A percentile compares a stretch with the other conserved stretches of the same genome.
phyloP scores from a whole-genome alignment of 1,139 yeast genomes.

The Blastobotrys capitulatus region DNA sequence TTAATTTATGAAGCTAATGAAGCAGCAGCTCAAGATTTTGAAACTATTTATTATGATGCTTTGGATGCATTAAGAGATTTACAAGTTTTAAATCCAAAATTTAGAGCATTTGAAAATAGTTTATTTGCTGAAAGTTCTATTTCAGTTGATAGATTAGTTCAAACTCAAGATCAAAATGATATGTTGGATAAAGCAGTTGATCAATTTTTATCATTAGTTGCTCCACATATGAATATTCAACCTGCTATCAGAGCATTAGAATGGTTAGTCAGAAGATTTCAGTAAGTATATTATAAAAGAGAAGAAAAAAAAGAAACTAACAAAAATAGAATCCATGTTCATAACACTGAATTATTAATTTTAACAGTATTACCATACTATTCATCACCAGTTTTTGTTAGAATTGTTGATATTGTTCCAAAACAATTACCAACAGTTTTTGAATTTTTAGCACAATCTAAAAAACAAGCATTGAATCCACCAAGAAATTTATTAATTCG shows the following conservation, averaged over 20 bases:
- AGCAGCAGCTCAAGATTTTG: constrained; percentile 93
- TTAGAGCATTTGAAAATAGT: constrained; percentile 60
- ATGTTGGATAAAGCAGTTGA: constrained; percentile 68
- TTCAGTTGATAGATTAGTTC: constrained; percentile 72
- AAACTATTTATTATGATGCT: constrained; percentile 66
- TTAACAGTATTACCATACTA: constrained; percentile 75
- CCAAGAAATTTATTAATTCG: constrained; percentile 66
- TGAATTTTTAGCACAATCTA: constrained; percentile 62
- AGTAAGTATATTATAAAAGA: constrained; percentile 7
- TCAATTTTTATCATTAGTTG: constrained; percentile 66
- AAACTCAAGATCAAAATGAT: constrained; percentile 68
- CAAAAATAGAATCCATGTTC: constrained; percentile 50
- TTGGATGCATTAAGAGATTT: constrained; percentile 74
- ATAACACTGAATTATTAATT: constrained; percentile 67
- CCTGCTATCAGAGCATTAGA: constrained; percentile 83
- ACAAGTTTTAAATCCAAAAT: constrained; percentile 65
- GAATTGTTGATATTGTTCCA: constrained; percentile 66
- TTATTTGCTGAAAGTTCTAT: constrained; percentile 79
- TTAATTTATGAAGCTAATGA: constrained; percentile 78
- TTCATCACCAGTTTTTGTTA: constrained; percentile 62
- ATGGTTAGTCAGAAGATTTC: constrained; percentile 89
- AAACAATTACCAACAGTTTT: constrained; percentile 64
- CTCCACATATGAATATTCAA: constrained; percentile 66
- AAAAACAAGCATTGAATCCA: constrained; percentile 59
- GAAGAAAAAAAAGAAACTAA: neutral